Percentiles rank a stretch among this genome's conserved stretches.
phyloP scores from a whole-genome alignment of 192 early-diverging fungal genomes.

The Umbelopsis sp. region DNA sequence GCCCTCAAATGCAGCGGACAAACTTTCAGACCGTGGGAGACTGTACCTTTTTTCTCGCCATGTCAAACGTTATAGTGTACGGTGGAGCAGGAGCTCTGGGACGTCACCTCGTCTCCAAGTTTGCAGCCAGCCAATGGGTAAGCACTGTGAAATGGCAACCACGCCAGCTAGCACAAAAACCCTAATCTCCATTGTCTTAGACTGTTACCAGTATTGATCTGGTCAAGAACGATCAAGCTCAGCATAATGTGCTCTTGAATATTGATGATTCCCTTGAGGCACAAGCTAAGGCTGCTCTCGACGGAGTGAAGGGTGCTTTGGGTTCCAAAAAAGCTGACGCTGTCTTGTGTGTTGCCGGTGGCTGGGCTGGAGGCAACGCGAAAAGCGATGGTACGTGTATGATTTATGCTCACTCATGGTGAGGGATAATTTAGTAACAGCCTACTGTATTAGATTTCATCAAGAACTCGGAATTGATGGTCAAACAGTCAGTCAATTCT shows the following conservation, averaged over 20 bases:
- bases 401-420: neutral
- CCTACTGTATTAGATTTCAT: conserved; percentile 55
- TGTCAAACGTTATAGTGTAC: conserved; percentile 79
- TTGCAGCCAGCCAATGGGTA: conserved; percentile 78
- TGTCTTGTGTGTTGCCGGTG: conserved; percentile 92
- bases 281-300: conserved; percentile 62
- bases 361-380: conserved; percentile 93
- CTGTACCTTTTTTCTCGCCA: conserved; percentile 23
- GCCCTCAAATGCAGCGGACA: neutral
- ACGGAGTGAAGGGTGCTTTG: conserved; percentile 41
- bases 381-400: conserved; percentile 53
- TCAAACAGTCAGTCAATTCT: conserved; percentile 80
- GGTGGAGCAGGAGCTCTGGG: conserved; percentile 94
- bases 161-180: neutral
- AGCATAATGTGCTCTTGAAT: conserved; percentile 67
- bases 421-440: neutral
- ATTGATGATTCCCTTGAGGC: conserved; percentile 49
- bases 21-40: conserved; percentile 7
- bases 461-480: conserved; percentile 72
- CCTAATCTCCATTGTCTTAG: conserved; percentile 36
- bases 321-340: conserved; percentile 67
- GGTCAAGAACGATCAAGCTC: conserved; percentile 69
- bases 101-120: conserved; percentile 66
- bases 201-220: conserved; percentile 82
- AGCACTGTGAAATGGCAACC: neutral